These are phyloP conservation scores for Posidonia oceanica DNA, from an alignment of 116 monocot genomes.

Conservation along the genomic window DNA sequence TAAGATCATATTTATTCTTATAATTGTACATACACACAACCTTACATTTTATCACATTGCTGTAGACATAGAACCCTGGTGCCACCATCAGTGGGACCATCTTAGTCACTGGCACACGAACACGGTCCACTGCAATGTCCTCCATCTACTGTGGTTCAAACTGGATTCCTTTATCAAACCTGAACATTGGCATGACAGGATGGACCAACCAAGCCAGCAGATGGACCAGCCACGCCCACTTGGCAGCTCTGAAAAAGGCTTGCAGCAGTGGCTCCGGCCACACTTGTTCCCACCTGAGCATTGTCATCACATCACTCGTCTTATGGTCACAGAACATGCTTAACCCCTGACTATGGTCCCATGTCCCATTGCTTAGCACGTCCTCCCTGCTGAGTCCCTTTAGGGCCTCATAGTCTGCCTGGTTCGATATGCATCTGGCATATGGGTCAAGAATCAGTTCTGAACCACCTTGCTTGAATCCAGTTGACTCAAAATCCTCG, in stretches of 20 bases:
- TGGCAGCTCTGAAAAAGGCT: conserved; percentile 76
- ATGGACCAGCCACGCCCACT: conserved; percentile 59
- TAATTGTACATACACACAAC: conserved; percentile 25
- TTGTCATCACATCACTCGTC: conserved; percentile 57
- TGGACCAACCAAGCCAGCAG: conserved; percentile 52
- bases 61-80: conserved; percentile 72
- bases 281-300: conserved; percentile 37
- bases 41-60: conserved; percentile 61
- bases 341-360: conserved; percentile 54
- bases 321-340: conserved; percentile 77
- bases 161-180: conserved; percentile 33
- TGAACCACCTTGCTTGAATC: conserved; percentile 12
- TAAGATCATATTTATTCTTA: too few species aligned
- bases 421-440: conserved; percentile 30
- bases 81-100: conserved; percentile 63
- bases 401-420: conserved; percentile 27
- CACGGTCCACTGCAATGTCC: conserved; percentile 21
- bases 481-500: conserved; percentile 51
- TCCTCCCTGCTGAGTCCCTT: conserved; percentile 62
- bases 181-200: conserved; percentile 36
- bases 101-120: neutral
- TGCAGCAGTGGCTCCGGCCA: conserved; percentile 71
- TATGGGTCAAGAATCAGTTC: conserved; percentile 35
- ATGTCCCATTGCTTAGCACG: conserved; percentile 58
- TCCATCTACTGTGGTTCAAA: conserved; percentile 69